Evolutionary conservation across 768 basidiomycete genomes (phyloP).

Genomic region (Scleroderma bovista): DNA sequence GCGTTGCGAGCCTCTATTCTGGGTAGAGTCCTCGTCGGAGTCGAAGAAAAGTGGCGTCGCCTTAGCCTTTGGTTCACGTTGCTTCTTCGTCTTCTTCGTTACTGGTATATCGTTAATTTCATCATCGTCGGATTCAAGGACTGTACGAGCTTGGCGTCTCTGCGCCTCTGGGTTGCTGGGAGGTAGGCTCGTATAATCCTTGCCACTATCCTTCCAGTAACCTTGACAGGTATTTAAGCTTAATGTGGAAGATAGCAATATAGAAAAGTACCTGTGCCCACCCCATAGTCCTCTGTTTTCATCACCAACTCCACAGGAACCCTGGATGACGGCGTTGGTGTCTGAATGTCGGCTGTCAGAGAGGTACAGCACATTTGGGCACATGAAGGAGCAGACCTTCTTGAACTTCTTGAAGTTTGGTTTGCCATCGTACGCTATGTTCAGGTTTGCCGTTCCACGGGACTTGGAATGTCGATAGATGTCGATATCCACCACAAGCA

Average conservation of each 20-base stretch:
- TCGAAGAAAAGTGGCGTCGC: constrained; percentile 45
- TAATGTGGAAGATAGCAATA: not conserved
- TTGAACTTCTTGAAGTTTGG: constrained; percentile 79
- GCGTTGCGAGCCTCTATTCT: not conserved
- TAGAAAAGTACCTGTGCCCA: constrained; percentile 40
- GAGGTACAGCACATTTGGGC: constrained; percentile 19
- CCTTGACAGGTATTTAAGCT: constrained; percentile 28
- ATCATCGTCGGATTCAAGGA: constrained; percentile 40
- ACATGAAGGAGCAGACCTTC: constrained; percentile 38
- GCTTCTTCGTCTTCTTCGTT: constrained; percentile 8
- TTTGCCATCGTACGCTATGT: constrained; percentile 38
- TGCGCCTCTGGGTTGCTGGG: constrained; percentile 17
- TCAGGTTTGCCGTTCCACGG: constrained; percentile 18
- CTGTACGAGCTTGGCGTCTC: constrained; percentile 23
- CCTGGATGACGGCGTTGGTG: constrained; percentile 17
- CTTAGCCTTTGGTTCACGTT: constrained; percentile 26
- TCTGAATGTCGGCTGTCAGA: constrained; percentile 17
- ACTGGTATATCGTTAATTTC: constrained; percentile 11
- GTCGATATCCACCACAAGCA: constrained; percentile 69
- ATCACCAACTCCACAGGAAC: constrained; percentile 47
- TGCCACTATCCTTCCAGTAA: constrained; percentile 47
- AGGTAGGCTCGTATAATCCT: constrained; percentile 11
- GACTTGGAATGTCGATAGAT: constrained; percentile 33
- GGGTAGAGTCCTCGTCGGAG: constrained; percentile 38
- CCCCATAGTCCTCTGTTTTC: constrained; percentile 46